Evolutionary conservation across 2,329 filamentous ascomycete genomes (phyloP).

Genomic region (Fusarium verrucosum): DNA sequence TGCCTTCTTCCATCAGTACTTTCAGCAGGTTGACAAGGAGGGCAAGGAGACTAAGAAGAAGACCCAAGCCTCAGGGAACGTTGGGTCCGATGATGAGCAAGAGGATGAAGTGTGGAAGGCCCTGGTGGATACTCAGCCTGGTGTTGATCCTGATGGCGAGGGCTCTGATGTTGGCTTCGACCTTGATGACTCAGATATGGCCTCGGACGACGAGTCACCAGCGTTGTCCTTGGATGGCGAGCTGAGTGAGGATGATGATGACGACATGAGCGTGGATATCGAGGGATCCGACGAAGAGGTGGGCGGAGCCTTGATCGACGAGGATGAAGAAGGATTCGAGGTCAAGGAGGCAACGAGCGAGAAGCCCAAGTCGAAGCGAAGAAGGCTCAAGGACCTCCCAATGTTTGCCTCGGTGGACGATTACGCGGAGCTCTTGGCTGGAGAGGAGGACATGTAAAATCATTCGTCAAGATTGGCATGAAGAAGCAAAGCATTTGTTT

Average conservation of each 20-base stretch:
- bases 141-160: slow-evolving; percentile 59
- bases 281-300: slow-evolving; percentile 56
- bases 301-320: slow-evolving; percentile 53
- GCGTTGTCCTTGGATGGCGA: slow-evolving; percentile 55
- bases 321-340: slow-evolving; percentile 59
- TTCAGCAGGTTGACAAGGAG: slow-evolving; percentile 75
- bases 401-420: slow-evolving; percentile 94
- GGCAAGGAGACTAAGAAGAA: slow-evolving; percentile 64
- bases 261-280: slow-evolving; percentile 52
- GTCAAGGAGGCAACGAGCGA: slow-evolving; percentile 70
- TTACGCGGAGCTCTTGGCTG: slow-evolving; percentile 84
- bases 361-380: slow-evolving; percentile 68
- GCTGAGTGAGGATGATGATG: slow-evolving; percentile 58
- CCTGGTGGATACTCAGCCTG: slow-evolving; percentile 81
- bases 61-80: slow-evolving; percentile 51
- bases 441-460: slow-evolving; percentile 66
- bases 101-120: slow-evolving; percentile 94
- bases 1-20: slow-evolving; percentile 98
- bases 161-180: slow-evolving; percentile 62
- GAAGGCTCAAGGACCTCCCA: slow-evolving; percentile 87
- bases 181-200: slow-evolving; percentile 60
- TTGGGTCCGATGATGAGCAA: slow-evolving; percentile 65
- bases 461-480: neutral
- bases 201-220: slow-evolving; percentile 57
- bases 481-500: slow-evolving; percentile 23